Evolutionary conservation across 2,329 filamentous ascomycete genomes (phyloP), one percentile per base, ranked within the genome.

Genomic region (Ascochyta clinopodiicola): DNA sequence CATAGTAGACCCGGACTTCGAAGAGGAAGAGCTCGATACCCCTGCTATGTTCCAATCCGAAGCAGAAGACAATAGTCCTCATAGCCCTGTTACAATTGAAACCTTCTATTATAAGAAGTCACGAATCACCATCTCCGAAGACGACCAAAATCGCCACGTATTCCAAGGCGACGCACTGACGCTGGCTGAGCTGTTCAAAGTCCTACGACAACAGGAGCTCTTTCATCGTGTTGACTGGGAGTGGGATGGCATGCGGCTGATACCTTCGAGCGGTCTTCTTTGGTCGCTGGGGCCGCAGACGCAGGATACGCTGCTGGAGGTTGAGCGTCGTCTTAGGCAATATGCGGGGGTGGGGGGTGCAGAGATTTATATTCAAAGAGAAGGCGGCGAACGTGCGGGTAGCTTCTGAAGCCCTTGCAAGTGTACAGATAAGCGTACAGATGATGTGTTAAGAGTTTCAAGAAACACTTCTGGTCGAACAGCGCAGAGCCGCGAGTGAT

Each of bases 281-380:
- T 53, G 50, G 50, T 31, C 39, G 21, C 15, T 53, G 10, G 37
- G 50, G n/a, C 36, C 24, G 1, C 36, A 43, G 24, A 53, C 50
- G 6, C 31, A 37, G 2, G 10, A 15, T 3, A 24, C 38, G 1
- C 25, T 52, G 21, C 6, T 17, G 4, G 13, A 32, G 4, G 7
- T 46, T 32, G 50, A 31, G n/a, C 8, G 1, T 13, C 31, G n/a
- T 13, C 37, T 52, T 2, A 35, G 31, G 6, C n/a, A 12, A 10
- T 27, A 9, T 6, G 34, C 39, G 10, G 2, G 25, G 5, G 25
- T 1, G 6, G 22, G 10, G 15, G 39, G 17, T 6, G 32, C 22
- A 4, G 32, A 44, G 10, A 37, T 50, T 6, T 19, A n/a, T 6
- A 15, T 35, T 7, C 29, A 15, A 13, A 17, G 6, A 17, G 7